These are phyloP conservation scores for Hyaloscypha hepaticicola DNA, from an alignment of 495 filamentous ascomycete species.

Conservation along the genomic window DNA sequence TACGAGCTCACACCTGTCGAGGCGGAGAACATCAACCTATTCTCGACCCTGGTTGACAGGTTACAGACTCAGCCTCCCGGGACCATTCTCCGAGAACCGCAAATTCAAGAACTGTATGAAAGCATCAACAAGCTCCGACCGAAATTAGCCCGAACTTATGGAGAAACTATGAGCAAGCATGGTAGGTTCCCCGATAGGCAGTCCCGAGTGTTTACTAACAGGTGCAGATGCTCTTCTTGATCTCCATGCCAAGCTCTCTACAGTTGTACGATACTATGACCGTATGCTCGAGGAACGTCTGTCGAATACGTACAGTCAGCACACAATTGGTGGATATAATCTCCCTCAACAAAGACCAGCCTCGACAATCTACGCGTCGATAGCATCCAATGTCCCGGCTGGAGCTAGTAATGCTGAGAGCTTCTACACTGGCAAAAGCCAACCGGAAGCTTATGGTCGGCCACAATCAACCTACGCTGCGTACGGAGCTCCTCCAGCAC, in stretches of 20 bases:
- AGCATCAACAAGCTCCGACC: slow-evolving; percentile 89
- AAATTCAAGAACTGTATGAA: slow-evolving; percentile 97
- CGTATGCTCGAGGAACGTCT: slow-evolving; percentile 95
- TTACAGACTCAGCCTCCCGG: slow-evolving; percentile 94
- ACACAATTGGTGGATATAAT: slow-evolving; percentile 57
- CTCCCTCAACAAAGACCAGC: slow-evolving; percentile 51
- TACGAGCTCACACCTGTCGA: slow-evolving; percentile 94
- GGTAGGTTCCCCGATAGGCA: slow-evolving; percentile 52
- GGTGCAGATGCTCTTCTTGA: slow-evolving; percentile 81
- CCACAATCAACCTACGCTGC: slow-evolving; percentile 38
- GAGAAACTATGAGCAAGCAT: slow-evolving; percentile 99
- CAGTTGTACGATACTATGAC: slow-evolving; percentile 98
- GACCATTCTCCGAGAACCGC: slow-evolving; percentile 90
- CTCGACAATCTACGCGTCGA: slow-evolving; percentile 64
- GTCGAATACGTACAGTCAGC: slow-evolving; percentile 87
- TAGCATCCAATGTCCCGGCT: slow-evolving; percentile 52
- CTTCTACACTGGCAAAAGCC: slow-evolving; percentile 72
- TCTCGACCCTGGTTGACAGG: slow-evolving; percentile 90
- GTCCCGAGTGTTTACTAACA: slow-evolving; percentile 32
- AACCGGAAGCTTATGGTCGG: slow-evolving; percentile 50
- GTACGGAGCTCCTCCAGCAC: slow-evolving; percentile 27
- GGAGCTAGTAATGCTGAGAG: slow-evolving; percentile 63
- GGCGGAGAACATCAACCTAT: slow-evolving; percentile 96
- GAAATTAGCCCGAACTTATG: slow-evolving; percentile 93
- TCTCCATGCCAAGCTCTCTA: slow-evolving; percentile 90